Percentiles rank a stretch among this genome's conserved stretches.
Conservation (phyloP, 2,329 filamentous ascomycete genomes). For the Macrophomina phaseolina region DNA sequence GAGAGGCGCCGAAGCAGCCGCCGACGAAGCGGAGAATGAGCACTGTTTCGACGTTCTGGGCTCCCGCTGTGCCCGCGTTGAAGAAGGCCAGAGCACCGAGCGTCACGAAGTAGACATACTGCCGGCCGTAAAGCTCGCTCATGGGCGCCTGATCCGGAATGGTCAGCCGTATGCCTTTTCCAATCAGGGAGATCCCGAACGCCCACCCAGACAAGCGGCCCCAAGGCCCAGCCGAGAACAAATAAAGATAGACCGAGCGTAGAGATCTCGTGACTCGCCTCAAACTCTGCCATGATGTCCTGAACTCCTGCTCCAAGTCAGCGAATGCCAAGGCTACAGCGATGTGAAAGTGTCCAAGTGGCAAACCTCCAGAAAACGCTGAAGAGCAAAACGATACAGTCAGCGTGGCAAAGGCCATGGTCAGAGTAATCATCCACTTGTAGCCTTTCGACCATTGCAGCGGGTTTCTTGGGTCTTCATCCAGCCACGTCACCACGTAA, state of each 20-base stretch:
- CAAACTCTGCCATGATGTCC: constrained; percentile 40
- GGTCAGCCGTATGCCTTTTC: too few relatives aligned
- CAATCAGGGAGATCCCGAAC: too few relatives aligned
- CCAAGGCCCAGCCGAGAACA: constrained; percentile 50
- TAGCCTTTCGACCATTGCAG: constrained; percentile 45
- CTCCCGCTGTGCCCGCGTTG: constrained; percentile 64
- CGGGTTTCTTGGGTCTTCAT: constrained; percentile 54
- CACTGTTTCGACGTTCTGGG: constrained; percentile 63
- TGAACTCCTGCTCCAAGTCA: neutral
- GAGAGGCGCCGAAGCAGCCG: constrained; percentile 66
- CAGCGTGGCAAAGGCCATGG: constrained; percentile 51
- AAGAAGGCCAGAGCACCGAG: constrained; percentile 66
- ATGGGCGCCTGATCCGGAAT: too few relatives aligned
- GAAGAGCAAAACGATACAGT: constrained; percentile 50
- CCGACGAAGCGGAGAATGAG: constrained; percentile 72
- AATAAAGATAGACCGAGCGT: constrained; percentile 52
- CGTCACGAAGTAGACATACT: constrained; percentile 65
- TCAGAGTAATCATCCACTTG: constrained; percentile 50
- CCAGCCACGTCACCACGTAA: constrained; percentile 54
- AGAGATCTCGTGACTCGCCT: constrained; percentile 46
- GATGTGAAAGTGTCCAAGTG: too few relatives aligned
- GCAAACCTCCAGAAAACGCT: neutral
- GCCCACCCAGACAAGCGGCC: constrained; percentile 52
- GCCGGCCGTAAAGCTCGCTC: constrained; percentile 57
- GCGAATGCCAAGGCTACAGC: too few relatives aligned